Conservation (phyloP, 2,329 filamentous ascomycete genomes). For the Nannizziopsis barbatae region DNA sequence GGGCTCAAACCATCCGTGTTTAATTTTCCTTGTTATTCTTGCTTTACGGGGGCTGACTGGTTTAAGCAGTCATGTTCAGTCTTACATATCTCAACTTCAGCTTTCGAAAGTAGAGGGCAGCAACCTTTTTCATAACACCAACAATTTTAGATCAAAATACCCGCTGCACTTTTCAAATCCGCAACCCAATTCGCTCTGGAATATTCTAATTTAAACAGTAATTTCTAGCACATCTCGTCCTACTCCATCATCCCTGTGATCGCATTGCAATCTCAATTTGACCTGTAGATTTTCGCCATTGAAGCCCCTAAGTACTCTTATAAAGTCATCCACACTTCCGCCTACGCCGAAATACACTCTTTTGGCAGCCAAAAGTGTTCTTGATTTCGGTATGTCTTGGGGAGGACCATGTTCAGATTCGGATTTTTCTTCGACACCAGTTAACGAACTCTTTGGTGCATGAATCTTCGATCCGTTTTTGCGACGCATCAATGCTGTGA, state of each 20-base stretch:
- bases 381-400: slow-evolving; percentile 21
- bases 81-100: no score
- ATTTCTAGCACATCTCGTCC: slow-evolving; percentile 36
- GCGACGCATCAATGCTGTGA: slow-evolving; percentile 40
- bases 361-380: slow-evolving; percentile 51
- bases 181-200: no score
- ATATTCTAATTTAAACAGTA: neutral
- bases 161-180: no score
- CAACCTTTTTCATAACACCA: no score
- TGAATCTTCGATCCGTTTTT: no score
- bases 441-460: no score
- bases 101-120: neutral
- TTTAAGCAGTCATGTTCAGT: slow-evolving; percentile 16
- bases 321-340: slow-evolving; percentile 52
- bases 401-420: neutral
- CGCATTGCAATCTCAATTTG: slow-evolving; percentile 20
- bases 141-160: no score
- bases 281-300: neutral
- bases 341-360: slow-evolving; percentile 57
- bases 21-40: no score
- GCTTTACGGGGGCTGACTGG: no score
- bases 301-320: slow-evolving; percentile 24
- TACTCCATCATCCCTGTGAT: slow-evolving; percentile 35
- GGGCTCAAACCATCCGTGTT: no score
- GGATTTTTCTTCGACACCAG: slow-evolving; percentile 3